Conservation (phyloP, 129 eudicot genomes). For the Escallonia rubra region DNA sequence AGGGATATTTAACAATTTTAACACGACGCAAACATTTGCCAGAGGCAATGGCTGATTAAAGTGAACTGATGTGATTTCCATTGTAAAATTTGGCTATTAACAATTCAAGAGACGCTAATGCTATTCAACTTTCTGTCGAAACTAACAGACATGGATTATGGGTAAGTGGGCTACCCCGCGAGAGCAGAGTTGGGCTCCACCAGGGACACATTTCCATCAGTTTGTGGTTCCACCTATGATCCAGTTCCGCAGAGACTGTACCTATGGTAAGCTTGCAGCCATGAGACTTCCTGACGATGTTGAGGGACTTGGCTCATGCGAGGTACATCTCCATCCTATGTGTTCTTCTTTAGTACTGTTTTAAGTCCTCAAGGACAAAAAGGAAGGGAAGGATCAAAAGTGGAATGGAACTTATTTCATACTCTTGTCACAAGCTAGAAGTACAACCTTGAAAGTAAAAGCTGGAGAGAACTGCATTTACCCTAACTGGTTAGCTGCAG, state of each 20-base stretch:
- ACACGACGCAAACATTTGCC: no score
- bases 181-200: conserved; percentile 79
- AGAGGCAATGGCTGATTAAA: not conserved
- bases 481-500: no score
- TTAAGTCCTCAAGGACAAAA: not conserved
- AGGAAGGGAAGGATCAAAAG: not conserved
- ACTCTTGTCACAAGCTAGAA: no score
- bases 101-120: not conserved
- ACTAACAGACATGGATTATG: conserved; percentile 67
- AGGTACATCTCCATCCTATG: conserved; percentile 34
- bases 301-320: conserved; percentile 75
- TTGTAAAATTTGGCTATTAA: not conserved
- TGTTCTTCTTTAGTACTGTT: not conserved
- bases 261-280: conserved; percentile 89
- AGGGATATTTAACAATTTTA: no score
- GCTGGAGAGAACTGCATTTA: no score
- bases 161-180: conserved; percentile 90
- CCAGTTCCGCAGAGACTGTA: conserved; percentile 74
- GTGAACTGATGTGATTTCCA: not conserved
- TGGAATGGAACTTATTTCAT: no score
- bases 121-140: conserved; percentile 4
- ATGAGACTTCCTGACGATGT: conserved; percentile 81
- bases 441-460: no score
- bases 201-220: conserved; percentile 88
- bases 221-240: conserved; percentile 91